Base-by-base conservation (phyloP, 371 early-diverging fungal genomes). In the Mycotypha africana region DNA sequence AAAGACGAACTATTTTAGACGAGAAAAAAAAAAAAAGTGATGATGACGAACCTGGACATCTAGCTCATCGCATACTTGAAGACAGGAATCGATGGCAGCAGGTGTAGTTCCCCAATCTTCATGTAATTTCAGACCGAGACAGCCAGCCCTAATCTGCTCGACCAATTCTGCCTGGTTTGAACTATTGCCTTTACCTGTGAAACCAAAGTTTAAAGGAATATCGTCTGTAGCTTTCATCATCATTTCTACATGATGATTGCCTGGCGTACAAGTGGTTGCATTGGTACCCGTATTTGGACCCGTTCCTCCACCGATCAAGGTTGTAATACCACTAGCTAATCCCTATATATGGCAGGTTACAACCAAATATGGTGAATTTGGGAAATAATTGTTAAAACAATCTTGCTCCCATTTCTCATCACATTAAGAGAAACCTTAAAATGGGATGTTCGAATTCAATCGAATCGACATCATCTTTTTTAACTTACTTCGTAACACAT, bases 101-200 rank as follows among this genome's bases (percentile, higher is more conserved):
- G 97, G 93, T 2, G 93, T 92, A 0, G 94, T 84, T 1, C 97
- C 95, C 91, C 91, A 93, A 63, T 93, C 94, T 60, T 93, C 94
- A 67, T 95, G 95, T 20, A 95, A 68, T 67, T 96, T 96, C 22
- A 96, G 63, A 12, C 95, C 97, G 8, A 93, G 60, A 28, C 86
- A 89, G n/a, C 97, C 97, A 8, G 91, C 88, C 25, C 77, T 59
- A 37, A 93, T 75, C 51, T 92, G 92, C 44, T 91, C 94, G 15
- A 74, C 67, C 26, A 96, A 51, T 3, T 82, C 90, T 21, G 72
- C 68, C 12, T 64, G 40, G 35, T 56, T 58, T 0, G 89, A 74
- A 19, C 84, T 75, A 68, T 92, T 93, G 28, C 97, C 95, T 70
- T 93, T 96, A 20, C 95, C 97, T 4, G 94, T 94, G 46, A 94